Evolutionary conservation across 2,329 filamentous ascomycete species (phyloP).

Genomic region (Coccinonectria pachysandricola): DNA sequence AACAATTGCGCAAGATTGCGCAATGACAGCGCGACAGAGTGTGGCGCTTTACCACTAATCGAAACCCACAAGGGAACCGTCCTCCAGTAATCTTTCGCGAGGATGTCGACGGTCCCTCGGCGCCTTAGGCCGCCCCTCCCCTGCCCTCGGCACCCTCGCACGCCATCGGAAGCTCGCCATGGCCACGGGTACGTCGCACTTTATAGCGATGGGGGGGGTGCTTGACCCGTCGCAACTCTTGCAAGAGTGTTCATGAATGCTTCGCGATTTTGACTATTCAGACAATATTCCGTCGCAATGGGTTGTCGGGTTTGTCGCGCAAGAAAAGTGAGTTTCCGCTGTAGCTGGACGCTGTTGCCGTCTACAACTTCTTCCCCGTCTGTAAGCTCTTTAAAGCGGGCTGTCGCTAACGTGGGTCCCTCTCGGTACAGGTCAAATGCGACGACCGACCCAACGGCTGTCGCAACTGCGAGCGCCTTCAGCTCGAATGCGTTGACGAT

Average conservation of each 20-base stretch:
- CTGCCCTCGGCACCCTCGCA: conserved; percentile 17
- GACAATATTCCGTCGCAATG: conserved; percentile 19
- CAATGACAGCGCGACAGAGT: too few species aligned
- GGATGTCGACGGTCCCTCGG: conserved; percentile 12
- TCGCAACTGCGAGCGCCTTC: conserved; percentile 32
- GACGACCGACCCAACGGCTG: conserved; percentile 32
- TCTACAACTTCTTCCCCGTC: too few species aligned
- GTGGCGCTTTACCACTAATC: too few species aligned
- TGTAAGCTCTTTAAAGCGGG: too few species aligned
- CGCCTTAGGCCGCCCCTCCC: conserved; percentile 16
- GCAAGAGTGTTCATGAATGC: conserved; percentile 10
- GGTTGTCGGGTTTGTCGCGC: conserved; percentile 31
- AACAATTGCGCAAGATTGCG: too few species aligned
- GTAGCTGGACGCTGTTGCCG: too few species aligned
- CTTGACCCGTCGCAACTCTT: conserved; percentile 7
- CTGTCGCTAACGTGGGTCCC: conserved; percentile 6
- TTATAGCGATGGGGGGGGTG: too few species aligned
- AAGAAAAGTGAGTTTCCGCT: conserved; percentile 29
- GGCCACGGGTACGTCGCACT: too few species aligned
- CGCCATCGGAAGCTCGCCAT: conserved; percentile 21
- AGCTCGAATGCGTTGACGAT: conserved; percentile 30
- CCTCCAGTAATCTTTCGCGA: too few species aligned
- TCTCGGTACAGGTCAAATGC: conserved; percentile 28
- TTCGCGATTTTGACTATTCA: conserved; percentile 8
- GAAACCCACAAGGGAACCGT: too few species aligned